A percentile compares a stretch with the other conserved stretches of the same genome.
Evolutionary conservation across 2,329 filamentous ascomycete species (phyloP).

Genomic region (Paraphoma chrysanthemicola): DNA sequence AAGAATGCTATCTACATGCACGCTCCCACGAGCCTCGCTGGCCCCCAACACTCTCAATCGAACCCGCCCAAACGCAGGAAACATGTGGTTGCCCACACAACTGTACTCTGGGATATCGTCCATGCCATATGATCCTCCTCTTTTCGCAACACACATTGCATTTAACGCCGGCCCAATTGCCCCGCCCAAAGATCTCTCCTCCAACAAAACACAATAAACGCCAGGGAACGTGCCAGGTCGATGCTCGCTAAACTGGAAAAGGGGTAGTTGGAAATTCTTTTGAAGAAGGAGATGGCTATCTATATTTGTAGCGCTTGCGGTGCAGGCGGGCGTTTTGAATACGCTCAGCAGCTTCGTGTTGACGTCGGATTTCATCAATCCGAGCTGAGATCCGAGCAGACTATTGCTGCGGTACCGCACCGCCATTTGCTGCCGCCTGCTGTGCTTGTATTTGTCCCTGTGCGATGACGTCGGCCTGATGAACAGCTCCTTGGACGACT

Average conservation of each 20-base stretch:
- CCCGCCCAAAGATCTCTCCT: slow-evolving; percentile 13
- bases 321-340: not conserved
- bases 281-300: slow-evolving; percentile 26
- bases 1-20: slow-evolving; percentile 28
- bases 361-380: no score
- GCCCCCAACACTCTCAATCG: not conserved
- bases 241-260: slow-evolving; percentile 43
- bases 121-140: slow-evolving; percentile 2
- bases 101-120: slow-evolving; percentile 26
- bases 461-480: slow-evolving; percentile 68
- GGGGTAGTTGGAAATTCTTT: slow-evolving; percentile 30
- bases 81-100: slow-evolving; percentile 21
- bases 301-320: slow-evolving; percentile 15
- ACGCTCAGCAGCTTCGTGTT: no score
- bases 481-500: slow-evolving; percentile 78
- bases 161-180: slow-evolving; percentile 23
- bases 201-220: slow-evolving; percentile 27
- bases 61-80: not conserved
- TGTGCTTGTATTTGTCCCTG: slow-evolving; percentile 33
- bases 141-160: slow-evolving; percentile 6
- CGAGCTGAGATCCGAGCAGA: not conserved
- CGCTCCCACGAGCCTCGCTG: not conserved
- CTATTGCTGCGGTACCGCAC: slow-evolving; percentile 25
- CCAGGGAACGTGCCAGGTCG: slow-evolving; percentile 25
- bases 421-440: slow-evolving; percentile 28